Percentiles rank a stretch among this genome's conserved stretches.
These are phyloP conservation scores for Metarhizium guizhouense DNA, from an alignment of 2,329 filamentous ascomycete genomes.

Conservation along the genomic window DNA sequence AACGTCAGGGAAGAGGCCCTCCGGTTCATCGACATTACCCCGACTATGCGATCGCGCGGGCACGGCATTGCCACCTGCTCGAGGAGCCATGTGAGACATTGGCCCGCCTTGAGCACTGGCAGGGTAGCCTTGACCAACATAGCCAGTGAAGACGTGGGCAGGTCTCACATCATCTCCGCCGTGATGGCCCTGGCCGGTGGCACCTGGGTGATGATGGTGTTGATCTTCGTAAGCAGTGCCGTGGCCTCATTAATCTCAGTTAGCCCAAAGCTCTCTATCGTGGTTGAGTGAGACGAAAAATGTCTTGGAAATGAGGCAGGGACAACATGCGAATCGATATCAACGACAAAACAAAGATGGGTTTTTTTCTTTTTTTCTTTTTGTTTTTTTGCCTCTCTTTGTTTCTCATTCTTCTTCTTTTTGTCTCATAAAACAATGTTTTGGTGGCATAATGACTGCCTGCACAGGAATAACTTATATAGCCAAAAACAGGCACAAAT, in stretches of 20 bases:
- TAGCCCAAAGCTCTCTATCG: constrained; percentile 1
- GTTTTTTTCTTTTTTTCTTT: background rate
- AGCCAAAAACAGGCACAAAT: constrained; percentile 20
- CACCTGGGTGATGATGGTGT: constrained; percentile 57
- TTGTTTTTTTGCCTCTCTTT: background rate
- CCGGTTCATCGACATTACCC: constrained; percentile 42
- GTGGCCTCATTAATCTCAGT: constrained; percentile 36
- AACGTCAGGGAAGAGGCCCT: constrained; percentile 75
- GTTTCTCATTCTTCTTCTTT: background rate
- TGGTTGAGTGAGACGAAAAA: background rate
- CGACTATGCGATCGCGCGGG: constrained; percentile 26
- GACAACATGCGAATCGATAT: constrained; percentile 1
- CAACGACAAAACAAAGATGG: background rate
- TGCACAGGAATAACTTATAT: constrained; percentile 20
- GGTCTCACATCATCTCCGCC: constrained; percentile 57
- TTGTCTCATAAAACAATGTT: constrained; percentile 1
- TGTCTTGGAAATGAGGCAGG: background rate
- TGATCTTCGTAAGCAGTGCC: constrained; percentile 55
- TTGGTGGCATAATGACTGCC: constrained; percentile 13
- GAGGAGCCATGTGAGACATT: constrained; percentile 52
- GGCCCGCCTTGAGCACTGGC: constrained; percentile 40
- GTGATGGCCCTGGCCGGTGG: constrained; percentile 41
- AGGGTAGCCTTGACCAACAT: constrained; percentile 52
- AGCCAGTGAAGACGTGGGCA: constrained; percentile 64
- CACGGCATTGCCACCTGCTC: constrained; percentile 22